A percentile compares a stretch with the other conserved stretches of the same genome.
Evolutionary conservation across 2,329 filamentous ascomycete genomes (phyloP).

Genomic region (Neospermospora avenae): DNA sequence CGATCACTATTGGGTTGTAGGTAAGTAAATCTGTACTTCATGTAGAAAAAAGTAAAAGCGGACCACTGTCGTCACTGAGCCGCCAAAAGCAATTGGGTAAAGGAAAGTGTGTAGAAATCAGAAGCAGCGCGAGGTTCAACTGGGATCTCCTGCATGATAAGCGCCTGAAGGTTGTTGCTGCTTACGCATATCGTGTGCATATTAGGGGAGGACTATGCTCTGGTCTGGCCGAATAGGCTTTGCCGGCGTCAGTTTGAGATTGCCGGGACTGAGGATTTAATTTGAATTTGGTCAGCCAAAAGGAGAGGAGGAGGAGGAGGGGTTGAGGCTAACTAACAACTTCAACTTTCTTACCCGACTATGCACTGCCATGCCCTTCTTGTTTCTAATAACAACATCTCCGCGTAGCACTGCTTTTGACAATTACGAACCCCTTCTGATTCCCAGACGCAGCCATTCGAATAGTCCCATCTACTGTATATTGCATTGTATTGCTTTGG

Average conservation of each 20-base stretch:
- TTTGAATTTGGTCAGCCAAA: conserved; percentile 7
- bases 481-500: not conserved
- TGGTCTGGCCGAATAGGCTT: not conserved
- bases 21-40: conserved; percentile 3
- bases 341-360: not conserved
- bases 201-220: not conserved
- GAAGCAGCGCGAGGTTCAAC: conserved; percentile 8
- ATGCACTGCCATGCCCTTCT: too few relatives aligned
- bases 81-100: not conserved
- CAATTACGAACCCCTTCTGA: conserved; percentile 2
- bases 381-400: too few relatives aligned
- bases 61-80: conserved; percentile 12
- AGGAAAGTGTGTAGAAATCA: conserved; percentile 8
- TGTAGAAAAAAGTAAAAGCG: conserved; percentile 11
- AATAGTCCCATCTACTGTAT: not conserved
- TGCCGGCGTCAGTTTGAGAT: conserved; percentile 13
- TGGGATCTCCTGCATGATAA: conserved; percentile 7
- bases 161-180: conserved; percentile 18
- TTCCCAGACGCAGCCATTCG: not conserved
- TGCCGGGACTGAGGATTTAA: not conserved
- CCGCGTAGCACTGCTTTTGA: conserved; percentile 3
- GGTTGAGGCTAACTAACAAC: conserved; percentile 17
- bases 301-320: not conserved
- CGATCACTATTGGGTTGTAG: not conserved
- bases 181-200: conserved; percentile 6